Base-by-base conservation (phyloP, 192 early-diverging fungal species). In the Backusella morwellensis region DNA sequence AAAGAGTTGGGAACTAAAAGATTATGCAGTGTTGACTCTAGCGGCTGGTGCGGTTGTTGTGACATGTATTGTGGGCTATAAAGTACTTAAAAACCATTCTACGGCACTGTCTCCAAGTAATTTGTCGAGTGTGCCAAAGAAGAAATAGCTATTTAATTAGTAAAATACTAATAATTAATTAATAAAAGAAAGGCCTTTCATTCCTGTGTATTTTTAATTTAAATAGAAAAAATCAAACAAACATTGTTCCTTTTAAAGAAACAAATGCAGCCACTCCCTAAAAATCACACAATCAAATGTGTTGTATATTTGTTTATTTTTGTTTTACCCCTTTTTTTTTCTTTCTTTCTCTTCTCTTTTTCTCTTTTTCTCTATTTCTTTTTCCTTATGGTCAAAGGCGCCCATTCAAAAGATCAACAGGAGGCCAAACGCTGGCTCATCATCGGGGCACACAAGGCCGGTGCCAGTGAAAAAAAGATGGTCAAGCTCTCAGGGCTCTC, bases 351-450 rank as follows among this genome's bases (percentile, higher is more conserved):
- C n/a, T 56, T 9, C n/a, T 56, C 21, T n/a, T n/a, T 54, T 8
- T 21, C 14, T 59, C 21, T 26, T 12, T 59, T 9, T 26, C 11
- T 59, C 8, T 26, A 2, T 59, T 59, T 59, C 23, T 56, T 7
- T 54, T 26, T 26, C 23, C 3, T 63, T 29, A 63, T 63, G 56
- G 12, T 14, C 9, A 63, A 63, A 29, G 26, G 8, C 8, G 1
- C 2, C 4, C 21, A 63, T 3, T 23, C 9, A 34, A 29, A 34
- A 35, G 72, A 78, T 29, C 36, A 41, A n/a, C 34, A 72, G 14
- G 78, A 79, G 40, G 78, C 78, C 14, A 82, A 82, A 66, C 72
- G 76, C 1, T 82, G 80, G 80, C 40, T 82, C 23, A 75, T 82
- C 8, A 41, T 82, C 8, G 80, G 80, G 29, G 80, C 80, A 38